Base-by-base conservation (phyloP, 352 stramenopile species). In the Pythium scleroteichum region DNA sequence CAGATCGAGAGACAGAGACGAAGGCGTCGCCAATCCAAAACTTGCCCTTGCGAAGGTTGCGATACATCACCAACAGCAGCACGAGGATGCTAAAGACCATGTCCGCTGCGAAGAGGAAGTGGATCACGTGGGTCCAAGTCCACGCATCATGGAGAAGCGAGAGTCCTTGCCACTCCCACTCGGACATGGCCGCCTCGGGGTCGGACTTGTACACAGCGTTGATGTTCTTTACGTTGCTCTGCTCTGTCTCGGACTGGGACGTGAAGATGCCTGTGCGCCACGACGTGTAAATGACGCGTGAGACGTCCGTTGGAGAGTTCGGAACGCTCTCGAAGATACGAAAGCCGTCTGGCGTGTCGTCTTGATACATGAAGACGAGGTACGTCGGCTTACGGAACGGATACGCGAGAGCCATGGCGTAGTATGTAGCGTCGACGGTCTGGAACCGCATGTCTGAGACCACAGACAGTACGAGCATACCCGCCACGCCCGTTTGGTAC, bases 121-220 rank as follows among this genome's bases (percentile, higher is more conserved):
- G 76, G 23, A 88, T 70, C 0, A 62, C 62, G 32, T 88, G 78
- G 16, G 74, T 66, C 78, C 76, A 88, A 0, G 72, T 62, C 78
- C 78, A 88, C 10, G 73, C 71, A 44, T 83, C 69, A 10, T 59
- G 67, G 1, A 82, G 39, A 1, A 80, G 53, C 4, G 68, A 41
- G 22, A 56, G 39, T 1, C 70, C 68, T 19, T 70, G 27, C 68
- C 68, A 80, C 10, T 53, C 12, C 59, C 62, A 75, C 10, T 46
- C n/a, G 0, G 41, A 45, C 14, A 83, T 42, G 7, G 68, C 49
- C 0, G 33, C 27, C 7, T 61, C 5, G 1, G 71, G 69, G 0
- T 53, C 32, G 1, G 14, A 20, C 0, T 46, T 33, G 24, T 69
- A 54, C 2, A 53, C 26, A 7, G 47, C 19, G 2, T 70, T 56